phyloP scores from a whole-genome alignment of 352 stramenopile genomes.

The Phytophthora pluvialis region DNA sequence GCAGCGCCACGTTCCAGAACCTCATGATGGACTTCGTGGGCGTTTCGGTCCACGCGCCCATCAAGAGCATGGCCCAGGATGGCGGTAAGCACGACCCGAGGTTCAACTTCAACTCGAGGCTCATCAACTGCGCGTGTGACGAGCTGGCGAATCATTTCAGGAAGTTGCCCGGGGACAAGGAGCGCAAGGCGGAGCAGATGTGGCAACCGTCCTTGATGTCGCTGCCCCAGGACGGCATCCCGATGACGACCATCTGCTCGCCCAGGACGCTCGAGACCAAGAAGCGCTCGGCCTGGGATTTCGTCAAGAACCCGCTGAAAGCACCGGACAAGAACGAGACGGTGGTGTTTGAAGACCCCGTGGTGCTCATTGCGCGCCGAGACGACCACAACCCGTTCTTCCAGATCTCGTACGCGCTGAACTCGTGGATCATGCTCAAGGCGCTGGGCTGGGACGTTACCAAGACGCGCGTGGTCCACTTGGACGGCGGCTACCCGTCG shows the following conservation, averaged over 20 bases:
- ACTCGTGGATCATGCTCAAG: slow-evolving; percentile 50
- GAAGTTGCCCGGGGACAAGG: slow-evolving; percentile 25
- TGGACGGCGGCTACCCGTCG: slow-evolving; percentile 53
- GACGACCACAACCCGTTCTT: slow-evolving; percentile 71
- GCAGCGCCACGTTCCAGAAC: slow-evolving; percentile 47
- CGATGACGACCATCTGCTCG: slow-evolving; percentile 28
- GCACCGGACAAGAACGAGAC: slow-evolving; percentile 35
- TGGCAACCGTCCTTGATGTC: slow-evolving; percentile 22
- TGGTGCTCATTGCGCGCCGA: slow-evolving; percentile 47
- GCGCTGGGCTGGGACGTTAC: slow-evolving; percentile 38
- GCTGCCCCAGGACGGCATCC: slow-evolving; percentile 9
- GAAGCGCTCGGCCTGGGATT: slow-evolving; percentile 35
- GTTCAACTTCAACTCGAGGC: slow-evolving; percentile 34
- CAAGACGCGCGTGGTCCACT: slow-evolving; percentile 47
- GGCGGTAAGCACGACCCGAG: slow-evolving; percentile 41
- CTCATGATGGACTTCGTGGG: slow-evolving; percentile 55
- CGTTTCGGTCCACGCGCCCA: slow-evolving; percentile 38
- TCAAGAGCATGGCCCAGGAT: slow-evolving; percentile 36
- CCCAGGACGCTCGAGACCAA: slow-evolving; percentile 1
- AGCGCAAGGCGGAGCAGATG: slow-evolving; percentile 41
- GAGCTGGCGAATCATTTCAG: slow-evolving; percentile 39
- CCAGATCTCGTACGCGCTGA: slow-evolving; percentile 49
- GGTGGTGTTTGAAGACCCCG: slow-evolving; percentile 40
- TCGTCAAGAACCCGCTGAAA: slow-evolving; percentile 37
- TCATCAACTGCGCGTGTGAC: slow-evolving; percentile 41